Evolutionary conservation across 2,329 filamentous ascomycete species (phyloP).

Genomic region (Apiospora pterosperma): DNA sequence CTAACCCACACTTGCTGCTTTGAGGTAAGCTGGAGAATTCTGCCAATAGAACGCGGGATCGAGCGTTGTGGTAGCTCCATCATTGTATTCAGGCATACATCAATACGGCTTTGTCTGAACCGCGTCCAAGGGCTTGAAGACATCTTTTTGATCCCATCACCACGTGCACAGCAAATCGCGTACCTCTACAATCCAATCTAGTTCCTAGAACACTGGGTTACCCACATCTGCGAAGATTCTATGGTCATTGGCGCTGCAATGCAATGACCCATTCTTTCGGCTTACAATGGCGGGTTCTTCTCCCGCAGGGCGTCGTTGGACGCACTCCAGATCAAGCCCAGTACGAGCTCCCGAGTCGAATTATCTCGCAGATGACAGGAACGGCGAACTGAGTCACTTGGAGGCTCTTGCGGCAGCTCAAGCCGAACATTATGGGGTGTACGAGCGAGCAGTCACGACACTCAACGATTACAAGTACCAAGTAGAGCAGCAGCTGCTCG

Average conservation of each 20-base stretch:
- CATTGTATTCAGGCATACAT: neutral
- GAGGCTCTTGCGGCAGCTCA: conserved; percentile 65
- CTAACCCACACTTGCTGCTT: neutral
- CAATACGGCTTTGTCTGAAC: neutral
- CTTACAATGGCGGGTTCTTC: conserved; percentile 42
- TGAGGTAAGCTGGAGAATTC: neutral
- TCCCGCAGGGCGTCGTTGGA: conserved; percentile 28
- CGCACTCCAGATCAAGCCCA: conserved; percentile 38
- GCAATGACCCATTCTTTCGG: neutral
- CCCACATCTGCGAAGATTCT: neutral
- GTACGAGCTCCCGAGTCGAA: conserved; percentile 49
- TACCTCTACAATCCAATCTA: too few relatives aligned
- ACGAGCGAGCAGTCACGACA: conserved; percentile 45
- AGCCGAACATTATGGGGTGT: conserved; percentile 63
- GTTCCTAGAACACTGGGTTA: neutral
- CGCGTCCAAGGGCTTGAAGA: neutral
- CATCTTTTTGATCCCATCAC: neutral
- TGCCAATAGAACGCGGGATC: neutral
- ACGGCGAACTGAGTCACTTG: conserved; percentile 60
- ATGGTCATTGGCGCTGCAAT: neutral
- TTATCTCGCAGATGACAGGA: conserved; percentile 59
- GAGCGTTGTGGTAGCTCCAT: neutral
- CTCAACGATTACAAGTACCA: conserved; percentile 45
- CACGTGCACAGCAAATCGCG: neutral
- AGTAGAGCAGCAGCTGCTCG: conserved; percentile 31